A percentile compares a stretch with the other conserved stretches of the same genome.
Conservation (phyloP, 2,329 filamentous ascomycete genomes). For the Didymella keratinophila region DNA sequence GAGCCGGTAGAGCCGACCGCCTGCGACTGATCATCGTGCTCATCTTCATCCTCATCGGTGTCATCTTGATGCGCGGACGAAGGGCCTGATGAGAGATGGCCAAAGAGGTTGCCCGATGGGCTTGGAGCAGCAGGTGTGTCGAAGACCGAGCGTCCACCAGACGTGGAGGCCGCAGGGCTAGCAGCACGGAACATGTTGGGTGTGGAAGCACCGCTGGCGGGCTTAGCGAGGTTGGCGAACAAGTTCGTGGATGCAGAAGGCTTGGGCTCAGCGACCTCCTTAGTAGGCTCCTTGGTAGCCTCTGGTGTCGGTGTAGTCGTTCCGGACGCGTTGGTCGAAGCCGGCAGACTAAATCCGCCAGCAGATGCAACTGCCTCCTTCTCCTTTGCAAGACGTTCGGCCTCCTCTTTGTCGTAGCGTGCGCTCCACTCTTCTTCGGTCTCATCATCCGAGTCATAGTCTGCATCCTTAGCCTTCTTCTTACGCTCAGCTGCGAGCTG, state of each 20-base stretch:
- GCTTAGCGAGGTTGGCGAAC: constrained; percentile 31
- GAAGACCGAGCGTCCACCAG: constrained; percentile 44
- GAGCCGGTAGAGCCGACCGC: constrained; percentile 25
- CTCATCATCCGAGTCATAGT: constrained; percentile 50
- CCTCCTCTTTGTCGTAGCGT: constrained; percentile 43
- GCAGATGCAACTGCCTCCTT: constrained; percentile 34
- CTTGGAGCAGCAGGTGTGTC: constrained; percentile 35
- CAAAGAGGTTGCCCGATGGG: constrained; percentile 43
- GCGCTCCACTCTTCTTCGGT: constrained; percentile 45
- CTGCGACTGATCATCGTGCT: constrained; percentile 26
- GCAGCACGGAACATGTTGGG: constrained; percentile 34
- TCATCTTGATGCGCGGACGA: constrained; percentile 45
- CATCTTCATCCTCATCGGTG: constrained; percentile 33
- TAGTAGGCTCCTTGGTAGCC: constrained; percentile 1
- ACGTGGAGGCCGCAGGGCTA: constrained; percentile 43
- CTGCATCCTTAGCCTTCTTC: constrained; percentile 45
- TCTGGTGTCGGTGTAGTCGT: constrained; percentile 15
- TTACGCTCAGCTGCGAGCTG: constrained; percentile 46
- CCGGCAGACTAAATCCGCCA: constrained; percentile 31
- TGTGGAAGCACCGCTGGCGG: constrained; percentile 34
- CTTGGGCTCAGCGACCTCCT: constrained; percentile 14
- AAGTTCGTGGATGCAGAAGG: constrained; percentile 23
- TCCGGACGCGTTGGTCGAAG: constrained; percentile 15
- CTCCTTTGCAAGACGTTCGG: constrained; percentile 39
- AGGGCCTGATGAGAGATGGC: constrained; percentile 44